Evolutionary conservation across 225 moss, liverwort and hornwort species (phyloP).

Genomic region (Pseudisothecium myosuroides): DNA sequence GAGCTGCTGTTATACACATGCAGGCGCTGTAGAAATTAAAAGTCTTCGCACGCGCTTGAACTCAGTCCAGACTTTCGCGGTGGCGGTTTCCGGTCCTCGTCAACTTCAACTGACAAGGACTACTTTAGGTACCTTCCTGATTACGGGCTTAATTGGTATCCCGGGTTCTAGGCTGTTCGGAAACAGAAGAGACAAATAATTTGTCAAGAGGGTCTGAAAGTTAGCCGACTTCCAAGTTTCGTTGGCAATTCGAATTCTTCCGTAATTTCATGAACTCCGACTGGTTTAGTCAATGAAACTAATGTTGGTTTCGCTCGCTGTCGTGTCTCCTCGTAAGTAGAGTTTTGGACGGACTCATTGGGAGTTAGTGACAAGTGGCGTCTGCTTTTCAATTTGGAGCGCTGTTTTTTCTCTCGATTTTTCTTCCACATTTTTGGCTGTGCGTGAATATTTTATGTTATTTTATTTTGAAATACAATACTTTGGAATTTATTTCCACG

Average conservation of each 20-base stretch:
- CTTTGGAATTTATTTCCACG: background rate
- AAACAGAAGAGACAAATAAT: background rate
- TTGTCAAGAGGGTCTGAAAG: background rate
- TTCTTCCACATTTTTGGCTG: background rate
- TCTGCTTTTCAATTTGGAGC: background rate
- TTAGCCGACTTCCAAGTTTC: background rate
- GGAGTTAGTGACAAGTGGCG: background rate
- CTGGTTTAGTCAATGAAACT: background rate
- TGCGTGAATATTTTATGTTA: background rate
- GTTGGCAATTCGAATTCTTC: background rate
- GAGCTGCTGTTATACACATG: background rate
- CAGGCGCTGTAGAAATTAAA: background rate
- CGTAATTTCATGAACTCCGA: background rate
- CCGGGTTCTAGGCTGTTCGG: background rate
- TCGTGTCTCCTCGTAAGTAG: background rate
- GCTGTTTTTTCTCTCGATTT: background rate
- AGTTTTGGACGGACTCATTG: background rate
- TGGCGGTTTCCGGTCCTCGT: background rate
- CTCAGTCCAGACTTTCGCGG: background rate
- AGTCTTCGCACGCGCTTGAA: background rate
- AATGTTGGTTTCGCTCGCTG: background rate
- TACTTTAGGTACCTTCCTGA: too few species aligned
- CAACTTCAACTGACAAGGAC: background rate
- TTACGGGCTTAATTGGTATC: background rate
- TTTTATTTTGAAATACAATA: background rate